A percentile compares a stretch with the other conserved stretches of the same genome.
These are phyloP conservation scores for Vigna hirtella DNA, from an alignment of 306 rosid species.

Conservation along the genomic window DNA sequence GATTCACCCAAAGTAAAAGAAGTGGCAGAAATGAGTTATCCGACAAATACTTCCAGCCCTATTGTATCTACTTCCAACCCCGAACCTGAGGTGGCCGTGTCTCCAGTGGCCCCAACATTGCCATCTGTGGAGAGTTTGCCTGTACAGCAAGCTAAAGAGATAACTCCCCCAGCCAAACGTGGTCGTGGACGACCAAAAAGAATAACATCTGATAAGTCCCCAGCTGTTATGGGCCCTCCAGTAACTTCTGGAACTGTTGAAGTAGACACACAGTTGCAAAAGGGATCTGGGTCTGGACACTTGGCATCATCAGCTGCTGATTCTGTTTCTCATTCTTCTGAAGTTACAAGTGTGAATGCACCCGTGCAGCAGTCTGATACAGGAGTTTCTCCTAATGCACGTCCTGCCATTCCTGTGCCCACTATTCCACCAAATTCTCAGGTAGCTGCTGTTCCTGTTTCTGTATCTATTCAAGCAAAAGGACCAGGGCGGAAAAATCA, in stretches of 20 bases:
- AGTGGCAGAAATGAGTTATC: slow-evolving; percentile 48
- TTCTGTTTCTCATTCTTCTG: slow-evolving; percentile 50
- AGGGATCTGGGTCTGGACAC: slow-evolving; percentile 55
- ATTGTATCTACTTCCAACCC: slow-evolving; percentile 50
- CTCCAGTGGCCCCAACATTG: slow-evolving; percentile 47
- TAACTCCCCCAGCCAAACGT: slow-evolving; percentile 85
- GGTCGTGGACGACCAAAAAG: slow-evolving; percentile 99
- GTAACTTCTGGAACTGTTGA: slow-evolving; percentile 58
- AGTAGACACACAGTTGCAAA: slow-evolving; percentile 54
- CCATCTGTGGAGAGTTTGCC: slow-evolving; percentile 61
- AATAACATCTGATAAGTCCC: slow-evolving; percentile 60
- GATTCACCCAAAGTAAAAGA: slow-evolving; percentile 77
- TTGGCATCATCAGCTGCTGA: slow-evolving; percentile 53
- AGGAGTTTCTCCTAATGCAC: slow-evolving; percentile 53
- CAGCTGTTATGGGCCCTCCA: slow-evolving; percentile 53
- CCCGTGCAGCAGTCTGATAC: slow-evolving; percentile 45
- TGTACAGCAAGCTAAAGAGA: slow-evolving; percentile 66
- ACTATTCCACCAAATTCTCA: slow-evolving; percentile 53
- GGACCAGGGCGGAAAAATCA: slow-evolving; percentile 77
- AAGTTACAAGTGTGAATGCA: slow-evolving; percentile 48
- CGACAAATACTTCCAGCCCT: slow-evolving; percentile 53
- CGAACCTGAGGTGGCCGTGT: slow-evolving; percentile 53
- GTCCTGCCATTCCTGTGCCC: slow-evolving; percentile 50
- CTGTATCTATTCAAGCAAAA: slow-evolving; percentile 61
- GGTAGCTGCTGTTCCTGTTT: slow-evolving; percentile 46